Conservation (phyloP, 2,329 filamentous ascomycete genomes). For the Botrytis elliptica region DNA sequence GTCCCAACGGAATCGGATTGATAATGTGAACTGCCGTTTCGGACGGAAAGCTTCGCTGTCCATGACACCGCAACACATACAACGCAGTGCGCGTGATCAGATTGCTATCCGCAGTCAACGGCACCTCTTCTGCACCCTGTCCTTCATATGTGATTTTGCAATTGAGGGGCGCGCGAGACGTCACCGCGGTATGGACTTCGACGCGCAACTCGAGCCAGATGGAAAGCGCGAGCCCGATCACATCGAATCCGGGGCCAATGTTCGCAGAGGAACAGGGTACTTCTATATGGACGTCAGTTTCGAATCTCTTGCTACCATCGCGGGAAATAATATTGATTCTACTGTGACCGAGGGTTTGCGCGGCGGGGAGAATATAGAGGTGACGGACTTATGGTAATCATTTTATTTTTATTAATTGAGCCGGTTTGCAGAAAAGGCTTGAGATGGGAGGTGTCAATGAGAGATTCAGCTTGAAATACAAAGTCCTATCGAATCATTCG, state of each 20-base stretch:
- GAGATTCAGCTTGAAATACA: not conserved
- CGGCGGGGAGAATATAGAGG: not conserved
- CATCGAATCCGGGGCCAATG: conserved; percentile 96
- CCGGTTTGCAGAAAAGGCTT: not conserved
- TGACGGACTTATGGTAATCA: conserved; percentile 34
- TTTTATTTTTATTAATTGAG: conserved; percentile 20
- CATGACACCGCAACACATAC: conserved; percentile 91
- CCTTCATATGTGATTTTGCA: conserved; percentile 89
- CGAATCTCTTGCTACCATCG: not conserved
- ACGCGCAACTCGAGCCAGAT: conserved; percentile 90
- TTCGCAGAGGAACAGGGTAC: conserved; percentile 96
- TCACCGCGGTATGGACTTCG: conserved; percentile 63
- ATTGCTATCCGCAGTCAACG: conserved; percentile 80
- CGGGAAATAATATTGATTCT: not conserved
- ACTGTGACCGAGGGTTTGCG: not conserved
- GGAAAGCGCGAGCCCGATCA: conserved; percentile 91
- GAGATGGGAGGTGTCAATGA: not conserved
- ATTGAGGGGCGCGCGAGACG: conserved; percentile 67
- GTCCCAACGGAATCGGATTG: conserved; percentile 90
- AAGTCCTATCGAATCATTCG: conserved; percentile 4
- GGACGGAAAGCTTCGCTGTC: conserved; percentile 76
- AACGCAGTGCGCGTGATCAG: conserved; percentile 91
- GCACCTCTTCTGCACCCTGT: conserved; percentile 69
- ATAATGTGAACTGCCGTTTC: conserved; percentile 92
- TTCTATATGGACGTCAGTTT: conserved; percentile 37